These are phyloP conservation scores for Ramaria rubella DNA, from an alignment of 768 basidiomycete genomes.

Conservation along the genomic window DNA sequence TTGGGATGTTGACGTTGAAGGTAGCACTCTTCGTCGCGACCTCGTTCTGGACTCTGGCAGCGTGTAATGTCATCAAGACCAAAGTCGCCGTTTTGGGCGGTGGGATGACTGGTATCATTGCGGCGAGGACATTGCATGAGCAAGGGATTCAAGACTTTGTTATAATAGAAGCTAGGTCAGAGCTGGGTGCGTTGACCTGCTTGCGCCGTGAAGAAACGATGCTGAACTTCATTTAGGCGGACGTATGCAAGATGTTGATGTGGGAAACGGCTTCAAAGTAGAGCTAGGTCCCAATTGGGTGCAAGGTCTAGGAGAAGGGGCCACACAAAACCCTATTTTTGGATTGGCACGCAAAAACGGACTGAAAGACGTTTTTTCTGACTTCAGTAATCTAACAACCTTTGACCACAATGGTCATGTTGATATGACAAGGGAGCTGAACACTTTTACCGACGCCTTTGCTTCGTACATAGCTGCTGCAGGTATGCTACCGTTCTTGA, in stretches of 20 bases:
- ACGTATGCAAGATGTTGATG: constrained; percentile 38
- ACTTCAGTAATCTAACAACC: constrained; percentile 8
- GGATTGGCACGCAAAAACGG: constrained; percentile 50
- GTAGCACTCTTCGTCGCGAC: too few species aligned
- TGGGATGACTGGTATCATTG: constrained; percentile 59
- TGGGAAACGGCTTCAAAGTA: constrained; percentile 34
- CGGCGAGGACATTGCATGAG: constrained; percentile 52
- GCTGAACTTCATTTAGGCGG: constrained; percentile 25
- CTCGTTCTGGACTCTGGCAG: neutral
- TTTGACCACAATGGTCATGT: constrained; percentile 9
- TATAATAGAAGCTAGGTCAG: constrained; percentile 51
- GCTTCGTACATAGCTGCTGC: neutral
- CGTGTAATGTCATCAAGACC: constrained; percentile 6
- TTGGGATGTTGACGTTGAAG: too few species aligned
- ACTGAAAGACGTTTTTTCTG: constrained; percentile 29
- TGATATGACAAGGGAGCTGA: constrained; percentile 4
- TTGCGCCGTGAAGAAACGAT: neutral
- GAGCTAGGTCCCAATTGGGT: constrained; percentile 39
- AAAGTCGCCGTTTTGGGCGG: constrained; percentile 38
- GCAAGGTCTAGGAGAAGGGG: constrained; percentile 37
- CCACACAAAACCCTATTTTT: constrained; percentile 53
- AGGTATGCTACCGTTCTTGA: neutral
- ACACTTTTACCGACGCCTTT: constrained; percentile 4
- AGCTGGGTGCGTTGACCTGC: constrained; percentile 34
- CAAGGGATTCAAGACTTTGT: constrained; percentile 51